These are phyloP conservation scores for Irpex sp. DNA, from an alignment of 1,284 basidiomycete genomes.

Conservation along the genomic window DNA sequence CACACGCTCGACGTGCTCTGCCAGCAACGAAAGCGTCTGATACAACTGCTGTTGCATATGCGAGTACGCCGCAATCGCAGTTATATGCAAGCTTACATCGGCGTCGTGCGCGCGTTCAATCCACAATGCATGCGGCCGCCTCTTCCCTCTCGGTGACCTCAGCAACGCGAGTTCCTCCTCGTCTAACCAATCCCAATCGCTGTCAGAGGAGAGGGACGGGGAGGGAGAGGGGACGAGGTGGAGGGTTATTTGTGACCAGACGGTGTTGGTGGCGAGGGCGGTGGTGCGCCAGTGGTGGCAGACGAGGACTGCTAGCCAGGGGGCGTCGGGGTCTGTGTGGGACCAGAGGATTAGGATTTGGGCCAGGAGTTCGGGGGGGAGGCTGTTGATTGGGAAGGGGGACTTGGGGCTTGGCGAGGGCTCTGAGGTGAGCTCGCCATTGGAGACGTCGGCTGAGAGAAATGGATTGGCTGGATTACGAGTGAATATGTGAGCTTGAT, in stretches of 20 bases:
- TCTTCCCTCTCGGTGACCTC: background rate
- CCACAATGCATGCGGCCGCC: background rate
- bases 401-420: too few relatives aligned
- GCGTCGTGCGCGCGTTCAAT: background rate
- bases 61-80: background rate
- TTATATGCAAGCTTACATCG: background rate
- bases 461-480: too few relatives aligned
- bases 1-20: background rate
- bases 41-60: background rate
- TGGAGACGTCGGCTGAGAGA: background rate
- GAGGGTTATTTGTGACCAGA: conserved; percentile 13
- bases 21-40: background rate
- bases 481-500: too few relatives aligned
- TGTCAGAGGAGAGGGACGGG: background rate
- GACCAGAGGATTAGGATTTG: conserved; percentile 11
- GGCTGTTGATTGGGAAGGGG: background rate
- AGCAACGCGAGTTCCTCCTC: background rate
- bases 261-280: conserved; percentile 9
- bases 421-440: too few relatives aligned
- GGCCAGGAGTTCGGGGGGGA: conserved; percentile 11
- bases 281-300: conserved; percentile 15
- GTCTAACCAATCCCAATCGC: background rate
- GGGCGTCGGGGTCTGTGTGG: conserved; percentile 12
- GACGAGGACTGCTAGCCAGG: conserved; percentile 16
- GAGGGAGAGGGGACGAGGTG: background rate